These are phyloP conservation scores for Alternaria brassicicola DNA, from an alignment of 2,329 filamentous ascomycete species.

Conservation along the genomic window DNA sequence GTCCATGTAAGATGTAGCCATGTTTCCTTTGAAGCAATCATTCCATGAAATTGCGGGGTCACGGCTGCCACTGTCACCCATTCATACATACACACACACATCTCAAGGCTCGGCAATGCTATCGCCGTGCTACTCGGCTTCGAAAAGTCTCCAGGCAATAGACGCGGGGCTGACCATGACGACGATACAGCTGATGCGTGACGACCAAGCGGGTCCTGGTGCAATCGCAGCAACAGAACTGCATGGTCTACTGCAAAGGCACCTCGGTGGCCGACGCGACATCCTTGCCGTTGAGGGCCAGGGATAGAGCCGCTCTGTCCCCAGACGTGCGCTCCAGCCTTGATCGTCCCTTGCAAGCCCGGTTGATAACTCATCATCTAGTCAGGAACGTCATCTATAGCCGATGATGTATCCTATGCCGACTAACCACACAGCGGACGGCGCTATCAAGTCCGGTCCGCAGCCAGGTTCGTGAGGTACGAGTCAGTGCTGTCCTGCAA, in stretches of 20 bases:
- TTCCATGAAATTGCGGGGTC: slow-evolving; percentile 4
- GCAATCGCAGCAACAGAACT: slow-evolving; percentile 27
- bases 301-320: slow-evolving; percentile 11
- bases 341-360: slow-evolving; percentile 7
- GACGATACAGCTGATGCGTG: slow-evolving; percentile 19
- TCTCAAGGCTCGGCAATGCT: background rate
- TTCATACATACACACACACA: background rate
- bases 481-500: slow-evolving; percentile 11
- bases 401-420: slow-evolving; percentile 10
- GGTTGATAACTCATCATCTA: slow-evolving; percentile 10
- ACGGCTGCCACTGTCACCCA: background rate
- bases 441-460: slow-evolving; percentile 15
- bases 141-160: background rate
- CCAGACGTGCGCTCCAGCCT: slow-evolving; percentile 15
- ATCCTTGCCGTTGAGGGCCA: slow-evolving; percentile 20
- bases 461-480: slow-evolving; percentile 9
- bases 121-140: slow-evolving; percentile 2
- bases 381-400: slow-evolving; percentile 20
- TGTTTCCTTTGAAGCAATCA: background rate
- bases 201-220: slow-evolving; percentile 18
- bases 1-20: slow-evolving; percentile 6
- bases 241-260: slow-evolving; percentile 18
- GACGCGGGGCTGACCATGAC: slow-evolving; percentile 19
- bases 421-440: background rate
- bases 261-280: slow-evolving; percentile 17